phyloP scores from a whole-genome alignment of 2,329 filamentous ascomycete species.

The Penicillium olsonii region DNA sequence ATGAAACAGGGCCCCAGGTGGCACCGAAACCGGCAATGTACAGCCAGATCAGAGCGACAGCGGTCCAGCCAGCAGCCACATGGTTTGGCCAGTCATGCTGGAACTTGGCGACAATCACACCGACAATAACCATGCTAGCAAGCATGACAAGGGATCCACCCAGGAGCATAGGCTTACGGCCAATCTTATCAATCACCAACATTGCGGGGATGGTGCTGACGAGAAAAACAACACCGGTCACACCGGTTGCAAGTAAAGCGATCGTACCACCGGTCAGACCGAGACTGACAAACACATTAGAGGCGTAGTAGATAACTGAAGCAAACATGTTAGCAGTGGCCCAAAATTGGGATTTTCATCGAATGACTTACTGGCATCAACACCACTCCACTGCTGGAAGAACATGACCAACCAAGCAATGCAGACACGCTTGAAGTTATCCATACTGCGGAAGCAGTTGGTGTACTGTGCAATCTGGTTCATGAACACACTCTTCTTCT shows the following conservation, averaged over 20 bases:
- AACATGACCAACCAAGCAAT: constrained; percentile 52
- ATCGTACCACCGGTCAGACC: constrained; percentile 36
- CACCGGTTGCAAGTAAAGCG: constrained; percentile 37
- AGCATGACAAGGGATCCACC: constrained; percentile 28
- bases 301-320: constrained; percentile 45
- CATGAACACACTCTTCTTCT: constrained; percentile 44
- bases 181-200: constrained; percentile 32
- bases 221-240: constrained; percentile 36
- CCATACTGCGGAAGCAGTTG: constrained; percentile 50
- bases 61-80: constrained; percentile 29
- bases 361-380: constrained; percentile 38
- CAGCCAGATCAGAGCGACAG: constrained; percentile 31
- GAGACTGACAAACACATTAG: constrained; percentile 39
- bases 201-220: constrained; percentile 34
- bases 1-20: constrained; percentile 32
- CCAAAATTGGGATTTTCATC: background rate
- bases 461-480: constrained; percentile 54
- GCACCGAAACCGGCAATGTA: constrained; percentile 29
- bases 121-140: constrained; percentile 27
- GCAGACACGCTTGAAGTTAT: constrained; percentile 53
- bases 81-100: constrained; percentile 30
- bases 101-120: constrained; percentile 31
- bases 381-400: constrained; percentile 51
- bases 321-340: constrained; percentile 14
- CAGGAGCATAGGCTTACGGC: constrained; percentile 32